Evolutionary conservation across 768 basidiomycete species (phyloP), one percentile per base, ranked within the genome.

Genomic region (Tulasnella sp.): DNA sequence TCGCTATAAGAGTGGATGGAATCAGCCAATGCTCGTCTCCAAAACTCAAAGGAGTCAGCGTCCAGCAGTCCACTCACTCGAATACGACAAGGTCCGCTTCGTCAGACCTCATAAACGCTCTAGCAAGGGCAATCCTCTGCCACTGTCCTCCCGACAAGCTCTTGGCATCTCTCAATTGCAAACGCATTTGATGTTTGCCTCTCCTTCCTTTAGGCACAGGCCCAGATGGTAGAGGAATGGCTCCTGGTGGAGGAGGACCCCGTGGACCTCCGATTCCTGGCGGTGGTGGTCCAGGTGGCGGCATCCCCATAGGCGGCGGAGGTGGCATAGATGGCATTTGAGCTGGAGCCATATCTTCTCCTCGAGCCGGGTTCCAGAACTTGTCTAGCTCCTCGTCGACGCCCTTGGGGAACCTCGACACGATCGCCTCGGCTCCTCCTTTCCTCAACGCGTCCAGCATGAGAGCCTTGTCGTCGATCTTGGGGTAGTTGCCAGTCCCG

Each of bases 101-200:
- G 88, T 90, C 75, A 22, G 93, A 93, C 81, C 95, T 88, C 93
- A 96, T 94, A 84, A 96, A 96, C 22, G 94, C 94, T 73, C 96
- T 90, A 72, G 95, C 93, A 73, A 96, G 89, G 24, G 96, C 95
- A 80, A 97, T 90, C 83, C 93, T 88, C 86, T 95, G 94, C 95
- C 95, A 96, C 94, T 95, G 83, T 81, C 78, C 78, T 14, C 78
- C 78, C 34, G 73, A 74, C 73, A 74, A 41, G 18, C 73, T 46
- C 44, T 74, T 74, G 28, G 73, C 73, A 20, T 74, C 73, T 41
- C 73, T 41, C 73, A 74, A n/a, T n/a, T 54, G 34, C 64, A 73
- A n/a, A 31, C 76, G 76, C 76, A 37, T 60, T 37, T 60, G 37
- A 44, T 60, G 46, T 54, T 77, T 77, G 31, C 76, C 60, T 64